Evolutionary conservation across 208 protist species (phyloP).

Genomic region (Acanthamoeba triangularis): DNA sequence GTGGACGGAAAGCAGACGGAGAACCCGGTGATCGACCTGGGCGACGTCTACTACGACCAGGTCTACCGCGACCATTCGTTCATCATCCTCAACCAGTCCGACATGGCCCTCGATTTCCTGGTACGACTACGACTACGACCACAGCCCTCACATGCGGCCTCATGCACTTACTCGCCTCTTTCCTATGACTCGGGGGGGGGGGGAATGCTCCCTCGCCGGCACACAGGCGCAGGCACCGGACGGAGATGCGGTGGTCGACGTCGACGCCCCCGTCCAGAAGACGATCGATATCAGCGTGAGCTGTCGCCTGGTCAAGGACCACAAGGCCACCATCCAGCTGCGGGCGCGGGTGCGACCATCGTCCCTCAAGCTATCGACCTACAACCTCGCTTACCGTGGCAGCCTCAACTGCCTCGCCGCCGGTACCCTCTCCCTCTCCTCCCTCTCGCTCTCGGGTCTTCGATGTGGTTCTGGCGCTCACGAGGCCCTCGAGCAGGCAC

Average conservation of each 20-base stretch:
- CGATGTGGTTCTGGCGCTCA: too few species aligned
- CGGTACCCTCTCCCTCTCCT: too few species aligned
- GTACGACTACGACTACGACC: too few species aligned
- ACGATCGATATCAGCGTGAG: conserved; percentile 82
- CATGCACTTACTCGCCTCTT: neutral
- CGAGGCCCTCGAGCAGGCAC: neutral
- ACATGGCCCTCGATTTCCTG: conserved; percentile 85
- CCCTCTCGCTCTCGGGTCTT: too few species aligned
- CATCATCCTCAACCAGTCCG: conserved; percentile 82
- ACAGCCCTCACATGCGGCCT: too few species aligned
- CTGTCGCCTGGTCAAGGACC: conserved; percentile 83
- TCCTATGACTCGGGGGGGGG: too few species aligned
- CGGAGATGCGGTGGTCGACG: neutral
- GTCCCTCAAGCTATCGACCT: conserved; percentile 71
- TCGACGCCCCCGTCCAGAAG: conserved; percentile 14
- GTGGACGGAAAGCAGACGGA: conserved; percentile 80
- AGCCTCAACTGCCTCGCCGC: conserved; percentile 22
- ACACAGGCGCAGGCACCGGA: neutral
- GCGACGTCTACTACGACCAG: conserved; percentile 81
- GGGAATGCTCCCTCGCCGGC: too few species aligned
- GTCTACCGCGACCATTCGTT: conserved; percentile 83
- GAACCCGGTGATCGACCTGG: conserved; percentile 75
- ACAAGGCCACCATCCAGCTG: conserved; percentile 77
- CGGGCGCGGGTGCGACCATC: conserved; percentile 48
- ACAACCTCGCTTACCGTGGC: conserved; percentile 78